These are phyloP conservation scores for Camellia granthamiana DNA, from an alignment of 148 eudicot genomes.

Conservation along the genomic window DNA sequence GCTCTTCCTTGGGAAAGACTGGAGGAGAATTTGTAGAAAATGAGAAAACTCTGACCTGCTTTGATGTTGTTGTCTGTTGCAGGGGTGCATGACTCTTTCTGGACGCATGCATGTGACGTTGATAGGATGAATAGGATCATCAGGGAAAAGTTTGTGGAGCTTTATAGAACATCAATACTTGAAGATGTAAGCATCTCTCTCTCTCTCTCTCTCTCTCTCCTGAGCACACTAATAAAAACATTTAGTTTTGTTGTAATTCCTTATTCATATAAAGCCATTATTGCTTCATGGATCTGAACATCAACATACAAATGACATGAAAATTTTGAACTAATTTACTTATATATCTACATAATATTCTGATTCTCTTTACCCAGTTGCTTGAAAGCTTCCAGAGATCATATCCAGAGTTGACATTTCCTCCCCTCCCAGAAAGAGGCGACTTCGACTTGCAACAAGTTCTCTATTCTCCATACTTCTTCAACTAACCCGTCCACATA, in stretches of 20 bases:
- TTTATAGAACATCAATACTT: constrained; percentile 58
- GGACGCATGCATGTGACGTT: constrained; percentile 96
- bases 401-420: constrained; percentile 62
- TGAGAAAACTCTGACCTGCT: no score
- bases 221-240: neutral
- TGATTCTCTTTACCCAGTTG: constrained; percentile 40
- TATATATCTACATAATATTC: neutral
- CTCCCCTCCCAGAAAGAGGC: constrained; percentile 72
- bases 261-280: neutral
- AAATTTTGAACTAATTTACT: neutral
- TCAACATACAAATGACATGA: neutral
- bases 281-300: neutral
- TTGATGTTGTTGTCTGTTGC: constrained; percentile 26
- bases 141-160: no score
- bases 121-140: constrained; percentile 82
- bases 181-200: constrained; percentile 60
- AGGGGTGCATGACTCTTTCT: constrained; percentile 95
- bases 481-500: constrained; percentile 45
- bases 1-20: neutral
- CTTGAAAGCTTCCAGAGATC: constrained; percentile 68
- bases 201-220: neutral
- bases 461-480: constrained; percentile 74
- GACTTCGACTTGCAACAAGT: constrained; percentile 66
- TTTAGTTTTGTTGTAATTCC: neutral
- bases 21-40: neutral